Conservation (phyloP, 352 stramenopile genomes). For the Pythium folliculosum region DNA sequence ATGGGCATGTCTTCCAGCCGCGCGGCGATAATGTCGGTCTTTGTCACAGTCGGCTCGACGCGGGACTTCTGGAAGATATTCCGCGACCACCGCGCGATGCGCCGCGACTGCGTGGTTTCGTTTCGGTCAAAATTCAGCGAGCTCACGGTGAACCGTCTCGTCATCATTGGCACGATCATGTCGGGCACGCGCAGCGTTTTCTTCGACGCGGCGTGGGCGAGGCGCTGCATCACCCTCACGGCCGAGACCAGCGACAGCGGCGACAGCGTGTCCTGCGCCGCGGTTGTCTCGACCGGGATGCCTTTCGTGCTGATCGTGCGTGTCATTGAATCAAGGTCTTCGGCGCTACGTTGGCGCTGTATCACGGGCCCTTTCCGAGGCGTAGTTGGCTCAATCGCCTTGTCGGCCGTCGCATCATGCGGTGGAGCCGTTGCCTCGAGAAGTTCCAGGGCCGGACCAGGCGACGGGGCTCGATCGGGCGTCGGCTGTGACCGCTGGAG, state of each 20-base stretch:
- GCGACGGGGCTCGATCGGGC: not conserved
- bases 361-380: not conserved
- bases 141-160: conserved; percentile 43
- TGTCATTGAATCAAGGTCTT: conserved; percentile 4
- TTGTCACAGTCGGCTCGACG: conserved; percentile 30
- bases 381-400: not conserved
- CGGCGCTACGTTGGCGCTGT: not conserved
- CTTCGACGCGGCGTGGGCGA: conserved; percentile 11
- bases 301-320: conserved; percentile 19
- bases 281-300: not conserved
- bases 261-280: not conserved
- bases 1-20: conserved; percentile 37
- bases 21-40: conserved; percentile 41
- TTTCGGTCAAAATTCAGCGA: conserved; percentile 25
- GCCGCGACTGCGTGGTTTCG: not conserved
- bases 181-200: conserved; percentile 21
- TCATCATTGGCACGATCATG: conserved; percentile 35
- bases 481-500: conserved; percentile 25
- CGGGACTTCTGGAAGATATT: conserved; percentile 17
- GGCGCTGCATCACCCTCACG: conserved; percentile 10
- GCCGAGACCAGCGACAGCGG: conserved; percentile 10
- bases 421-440: not conserved
- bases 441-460: not conserved
- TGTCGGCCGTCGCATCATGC: not conserved
- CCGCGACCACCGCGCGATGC: conserved; percentile 18